Evolutionary conservation across 345 rosid species (phyloP).

Genomic region (Lumnitzera littorea): DNA sequence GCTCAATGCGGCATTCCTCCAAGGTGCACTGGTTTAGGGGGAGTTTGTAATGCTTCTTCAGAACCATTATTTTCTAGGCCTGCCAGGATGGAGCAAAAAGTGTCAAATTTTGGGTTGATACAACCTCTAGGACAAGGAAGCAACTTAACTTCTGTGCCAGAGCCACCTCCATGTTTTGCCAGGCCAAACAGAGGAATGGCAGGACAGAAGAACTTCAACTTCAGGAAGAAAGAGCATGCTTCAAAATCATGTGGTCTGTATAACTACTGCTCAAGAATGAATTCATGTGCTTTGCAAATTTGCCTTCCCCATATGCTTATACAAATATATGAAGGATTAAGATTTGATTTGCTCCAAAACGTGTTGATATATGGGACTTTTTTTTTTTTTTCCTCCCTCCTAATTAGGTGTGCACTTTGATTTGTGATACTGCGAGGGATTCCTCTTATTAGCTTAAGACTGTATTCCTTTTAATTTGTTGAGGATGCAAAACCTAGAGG

Average conservation of each 20-base stretch:
- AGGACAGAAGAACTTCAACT: conserved; percentile 8
- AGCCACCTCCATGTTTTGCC: conserved; percentile 41
- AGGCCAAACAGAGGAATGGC: conserved; percentile 21
- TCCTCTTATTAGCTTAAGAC: too few species aligned
- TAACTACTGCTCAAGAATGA: neutral
- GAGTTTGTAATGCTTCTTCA: conserved; percentile 17
- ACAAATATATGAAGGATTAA: too few species aligned
- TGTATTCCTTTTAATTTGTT: too few species aligned
- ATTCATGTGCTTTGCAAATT: too few species aligned
- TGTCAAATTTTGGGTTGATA: conserved; percentile 2
- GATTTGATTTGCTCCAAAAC: too few species aligned
- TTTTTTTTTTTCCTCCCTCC: too few species aligned
- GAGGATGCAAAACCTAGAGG: too few species aligned
- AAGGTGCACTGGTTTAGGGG: conserved; percentile 9
- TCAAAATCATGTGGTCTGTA: conserved; percentile 21
- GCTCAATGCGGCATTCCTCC: conserved; percentile 14
- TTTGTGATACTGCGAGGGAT: too few species aligned
- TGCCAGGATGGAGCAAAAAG: conserved; percentile 17
- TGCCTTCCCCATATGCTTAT: too few species aligned
- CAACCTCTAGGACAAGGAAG: conserved; percentile 13
- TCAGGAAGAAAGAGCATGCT: conserved; percentile 9
- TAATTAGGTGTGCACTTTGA: too few species aligned
- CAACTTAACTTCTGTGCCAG: conserved; percentile 12
- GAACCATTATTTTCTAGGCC: conserved; percentile 49
- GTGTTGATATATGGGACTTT: too few species aligned